A percentile compares a stretch with the other conserved stretches of the same genome.
These are phyloP conservation scores for Fusarium foetens DNA, from an alignment of 2,329 filamentous ascomycete species.

Conservation along the genomic window DNA sequence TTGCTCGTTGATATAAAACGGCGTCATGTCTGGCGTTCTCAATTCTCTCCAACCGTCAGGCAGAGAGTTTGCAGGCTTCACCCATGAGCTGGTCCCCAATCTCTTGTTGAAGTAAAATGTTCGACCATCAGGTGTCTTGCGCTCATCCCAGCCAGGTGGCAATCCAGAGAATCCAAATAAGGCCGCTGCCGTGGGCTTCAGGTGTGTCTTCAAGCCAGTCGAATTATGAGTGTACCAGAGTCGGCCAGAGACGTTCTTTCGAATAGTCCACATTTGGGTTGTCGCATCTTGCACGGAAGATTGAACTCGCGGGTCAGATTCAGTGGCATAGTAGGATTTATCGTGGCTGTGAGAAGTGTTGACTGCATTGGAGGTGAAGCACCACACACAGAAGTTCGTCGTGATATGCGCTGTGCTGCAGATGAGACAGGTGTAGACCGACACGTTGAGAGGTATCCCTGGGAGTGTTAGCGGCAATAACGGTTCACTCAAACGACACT, in stretches of 20 bases:
- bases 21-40: slow-evolving; percentile 41
- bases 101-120: slow-evolving; percentile 40
- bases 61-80: slow-evolving; percentile 35
- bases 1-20: slow-evolving; percentile 44
- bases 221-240: slow-evolving; percentile 44
- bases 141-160: slow-evolving; percentile 42
- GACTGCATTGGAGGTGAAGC: slow-evolving; percentile 41
- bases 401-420: slow-evolving; percentile 40
- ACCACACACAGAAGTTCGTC: slow-evolving; percentile 44
- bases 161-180: slow-evolving; percentile 19
- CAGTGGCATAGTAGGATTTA: slow-evolving; percentile 41
- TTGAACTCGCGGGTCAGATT: slow-evolving; percentile 41
- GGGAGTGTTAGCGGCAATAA: background rate
- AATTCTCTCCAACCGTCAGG: slow-evolving; percentile 43
- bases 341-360: slow-evolving; percentile 41
- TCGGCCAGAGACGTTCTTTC: slow-evolving; percentile 43
- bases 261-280: slow-evolving; percentile 38
- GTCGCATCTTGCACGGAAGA: slow-evolving; percentile 26
- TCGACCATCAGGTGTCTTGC: slow-evolving; percentile 38
- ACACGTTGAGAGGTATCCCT: slow-evolving; percentile 42
- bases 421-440: slow-evolving; percentile 43
- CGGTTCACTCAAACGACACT: rapidly evolving
- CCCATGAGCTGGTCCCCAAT: slow-evolving; percentile 39
- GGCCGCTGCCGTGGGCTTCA: slow-evolving; percentile 34
- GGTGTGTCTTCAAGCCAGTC: slow-evolving; percentile 40